Evolutionary conservation across 805 yeast genomes (phyloP), one percentile per base, ranked within the genome.

Genomic region (Monosporozyma unispora): DNA sequence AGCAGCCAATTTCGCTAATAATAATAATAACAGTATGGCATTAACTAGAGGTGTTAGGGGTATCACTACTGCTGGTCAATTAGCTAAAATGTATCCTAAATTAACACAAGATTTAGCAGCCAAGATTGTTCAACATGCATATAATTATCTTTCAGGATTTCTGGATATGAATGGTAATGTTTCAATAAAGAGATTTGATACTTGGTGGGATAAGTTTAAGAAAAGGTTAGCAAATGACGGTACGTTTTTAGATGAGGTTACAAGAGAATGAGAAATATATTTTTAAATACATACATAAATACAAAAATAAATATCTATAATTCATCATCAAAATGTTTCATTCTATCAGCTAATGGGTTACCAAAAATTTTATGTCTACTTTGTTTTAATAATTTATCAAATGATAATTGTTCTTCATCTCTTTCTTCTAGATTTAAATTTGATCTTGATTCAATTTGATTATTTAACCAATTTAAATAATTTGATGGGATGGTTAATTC

Each of bases 131-230:
- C 82, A 82, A 37, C 88, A 93, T 66, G 97, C 97, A 1, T 93
- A 91, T 68, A 90, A 93, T 62, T 93, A 78, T 63, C 68, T 91
- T 45, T 81, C 95, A 1, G 87, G 97, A n/a, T 91, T 90, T 63
- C 77, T 88, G 7, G 96, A 88, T 60, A 64, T 70, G 4, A 72
- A 77, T 21, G 95, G 96, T 2, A 87, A 81, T 57, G 96, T 91
- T 2, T 84, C 90, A 3, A 86, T 91, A 61, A 86, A 83, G 60
- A 84, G 81, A 41, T 91, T 91, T 59, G 95, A 91, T 62, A 83
- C 78, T 39, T 91, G 99, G 99, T 87, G 99, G 99, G 82, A 77
- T 55, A 90, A 88, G 67, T 91, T 93, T 69, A 86, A 79, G 64
- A 68, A 77, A 6, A 82, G 84, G 60, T 59, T 93, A 51, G 75